Evolutionary conservation across 495 filamentous ascomycete species (phyloP).

Genomic region (Emericellopsis terricola): DNA sequence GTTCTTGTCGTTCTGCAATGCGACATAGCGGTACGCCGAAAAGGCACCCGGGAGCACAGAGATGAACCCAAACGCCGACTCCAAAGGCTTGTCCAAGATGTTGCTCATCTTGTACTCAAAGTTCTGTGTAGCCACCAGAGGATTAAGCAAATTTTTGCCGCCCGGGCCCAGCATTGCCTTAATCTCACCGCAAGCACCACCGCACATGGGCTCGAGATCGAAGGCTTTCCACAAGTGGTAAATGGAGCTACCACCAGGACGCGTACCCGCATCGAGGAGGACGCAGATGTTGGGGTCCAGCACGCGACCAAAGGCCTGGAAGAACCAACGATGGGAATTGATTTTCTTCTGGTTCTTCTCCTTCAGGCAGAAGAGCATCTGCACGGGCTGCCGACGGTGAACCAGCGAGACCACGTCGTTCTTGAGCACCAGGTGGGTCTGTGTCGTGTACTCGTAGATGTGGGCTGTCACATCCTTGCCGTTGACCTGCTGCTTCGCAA

Average conservation of each 20-base stretch:
- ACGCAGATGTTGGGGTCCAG: conserved; percentile 94
- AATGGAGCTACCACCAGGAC: conserved; percentile 80
- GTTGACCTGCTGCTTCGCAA: conserved; percentile 97
- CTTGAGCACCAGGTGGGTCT: conserved; percentile 74
- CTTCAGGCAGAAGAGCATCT: conserved; percentile 97
- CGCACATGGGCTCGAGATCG: conserved; percentile 92
- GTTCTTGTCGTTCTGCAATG: conserved; percentile 89
- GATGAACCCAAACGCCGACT: conserved; percentile 97
- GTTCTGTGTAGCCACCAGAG: conserved; percentile 90
- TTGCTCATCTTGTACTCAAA: conserved; percentile 99
- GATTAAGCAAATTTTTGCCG: conserved; percentile 81
- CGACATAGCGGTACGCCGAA: conserved; percentile 88
- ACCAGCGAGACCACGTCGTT: conserved; percentile 73
- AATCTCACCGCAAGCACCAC: conserved; percentile 95
- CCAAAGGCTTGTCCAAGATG: conserved; percentile 94
- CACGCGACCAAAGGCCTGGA: conserved; percentile 88
- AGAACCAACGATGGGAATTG: conserved; percentile 98
- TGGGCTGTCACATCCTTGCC: conserved; percentile 94
- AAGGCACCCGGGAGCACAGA: conserved; percentile 93
- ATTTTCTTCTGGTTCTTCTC: conserved; percentile 99
- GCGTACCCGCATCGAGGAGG: conserved; percentile 89
- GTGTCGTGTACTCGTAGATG: conserved; percentile 98
- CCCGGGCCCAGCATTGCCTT: conserved; percentile 90
- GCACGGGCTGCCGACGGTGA: conserved; percentile 62
- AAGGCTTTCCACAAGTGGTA: conserved; percentile 99